Evolutionary conservation across 2,329 filamentous ascomycete species (phyloP).

Genomic region (Phyllosticta paracitricarpa): DNA sequence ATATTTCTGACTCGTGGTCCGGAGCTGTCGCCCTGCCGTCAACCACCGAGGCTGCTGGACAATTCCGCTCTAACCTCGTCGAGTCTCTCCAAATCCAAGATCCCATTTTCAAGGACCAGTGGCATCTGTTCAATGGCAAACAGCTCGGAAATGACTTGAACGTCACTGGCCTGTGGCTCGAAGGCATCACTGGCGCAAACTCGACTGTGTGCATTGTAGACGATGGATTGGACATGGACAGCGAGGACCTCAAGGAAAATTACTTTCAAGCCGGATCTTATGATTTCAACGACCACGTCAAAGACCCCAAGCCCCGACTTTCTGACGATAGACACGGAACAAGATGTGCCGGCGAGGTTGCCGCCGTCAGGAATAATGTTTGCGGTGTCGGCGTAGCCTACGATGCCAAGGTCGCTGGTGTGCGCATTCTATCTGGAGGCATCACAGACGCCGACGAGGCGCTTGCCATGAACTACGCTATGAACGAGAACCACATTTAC

Average conservation of each 20-base stretch:
- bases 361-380: constrained; percentile 81
- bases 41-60: constrained; percentile 11
- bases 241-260: constrained; percentile 81
- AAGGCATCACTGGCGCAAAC: constrained; percentile 83
- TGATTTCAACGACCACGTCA: constrained; percentile 82
- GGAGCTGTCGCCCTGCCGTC: background rate
- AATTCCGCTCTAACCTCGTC: constrained; percentile 48
- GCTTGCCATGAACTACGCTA: constrained; percentile 82
- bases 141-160: constrained; percentile 87
- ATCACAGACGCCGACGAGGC: constrained; percentile 93
- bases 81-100: constrained; percentile 64
- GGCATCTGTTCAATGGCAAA: constrained; percentile 82
- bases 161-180: constrained; percentile 85
- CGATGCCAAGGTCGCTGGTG: constrained; percentile 78
- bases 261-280: constrained; percentile 90
- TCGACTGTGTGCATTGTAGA: constrained; percentile 90
- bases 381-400: constrained; percentile 96
- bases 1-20: background rate
- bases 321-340: constrained; percentile 86
- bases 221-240: constrained; percentile 93
- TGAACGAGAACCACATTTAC: constrained; percentile 88
- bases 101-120: constrained; percentile 88
- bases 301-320: constrained; percentile 72
- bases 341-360: constrained; percentile 86
- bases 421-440: constrained; percentile 82